phyloP scores from a whole-genome alignment of 2,329 filamentous ascomycete genomes.

The Botrytis squamosa region DNA sequence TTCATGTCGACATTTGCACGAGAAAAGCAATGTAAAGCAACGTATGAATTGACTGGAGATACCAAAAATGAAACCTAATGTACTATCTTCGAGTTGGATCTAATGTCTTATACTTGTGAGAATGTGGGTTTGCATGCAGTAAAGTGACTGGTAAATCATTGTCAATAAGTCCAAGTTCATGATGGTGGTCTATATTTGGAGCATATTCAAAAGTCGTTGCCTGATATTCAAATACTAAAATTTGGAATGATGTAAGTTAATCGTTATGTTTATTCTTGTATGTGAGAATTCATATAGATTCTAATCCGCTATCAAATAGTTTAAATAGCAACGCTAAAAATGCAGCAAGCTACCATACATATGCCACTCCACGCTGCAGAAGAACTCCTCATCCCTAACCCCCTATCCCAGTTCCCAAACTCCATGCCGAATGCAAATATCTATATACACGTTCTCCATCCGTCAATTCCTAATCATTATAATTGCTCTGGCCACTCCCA shows the following conservation, averaged over 20 bases:
- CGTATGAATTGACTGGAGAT: slow-evolving; percentile 12
- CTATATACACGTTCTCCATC: not conserved
- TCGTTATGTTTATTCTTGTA: not conserved
- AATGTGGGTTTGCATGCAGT: too few species aligned
- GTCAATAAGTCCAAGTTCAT: not conserved
- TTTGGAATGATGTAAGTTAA: not conserved
- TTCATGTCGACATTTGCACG: not conserved
- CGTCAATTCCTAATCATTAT: slow-evolving; percentile 48
- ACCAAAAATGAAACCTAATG: slow-evolving; percentile 1
- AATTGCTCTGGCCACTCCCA: slow-evolving; percentile 54
- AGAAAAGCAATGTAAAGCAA: not conserved
- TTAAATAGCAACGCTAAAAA: not conserved
- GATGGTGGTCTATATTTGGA: not conserved
- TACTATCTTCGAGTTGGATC: not conserved
- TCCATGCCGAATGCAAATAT: not conserved
- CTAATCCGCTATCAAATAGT: not conserved
- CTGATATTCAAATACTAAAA: not conserved
- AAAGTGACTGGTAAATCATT: not conserved
- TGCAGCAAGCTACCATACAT: not conserved
- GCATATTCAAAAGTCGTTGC: not conserved
- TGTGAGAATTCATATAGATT: not conserved
- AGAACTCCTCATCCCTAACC: not conserved
- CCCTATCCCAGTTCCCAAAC: not conserved
- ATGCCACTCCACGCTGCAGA: not conserved
- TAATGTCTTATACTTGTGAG: not conserved